A percentile compares a stretch with the other conserved stretches of the same genome.
phyloP scores from a whole-genome alignment of 2,329 filamentous ascomycete species.

The Lasiodiplodia sp. region DNA sequence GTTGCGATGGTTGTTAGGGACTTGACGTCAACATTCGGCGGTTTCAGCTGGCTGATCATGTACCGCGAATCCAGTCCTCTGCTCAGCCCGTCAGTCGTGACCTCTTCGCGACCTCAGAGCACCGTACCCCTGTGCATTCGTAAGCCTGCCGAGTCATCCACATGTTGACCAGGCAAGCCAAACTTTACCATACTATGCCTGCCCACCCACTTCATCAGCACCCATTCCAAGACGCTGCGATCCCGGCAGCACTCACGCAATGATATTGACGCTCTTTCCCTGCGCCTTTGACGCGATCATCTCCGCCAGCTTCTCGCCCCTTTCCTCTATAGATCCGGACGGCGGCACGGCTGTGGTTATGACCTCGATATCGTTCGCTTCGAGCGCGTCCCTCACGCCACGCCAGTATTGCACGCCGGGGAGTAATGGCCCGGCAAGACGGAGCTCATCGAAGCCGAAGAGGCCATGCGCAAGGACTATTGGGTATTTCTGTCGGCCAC shows the following conservation, averaged over 20 bases:
- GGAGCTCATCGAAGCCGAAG: slow-evolving; percentile 70
- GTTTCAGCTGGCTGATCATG: slow-evolving; percentile 67
- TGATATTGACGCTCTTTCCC: slow-evolving; percentile 69
- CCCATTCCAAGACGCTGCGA: background rate
- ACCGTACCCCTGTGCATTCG: slow-evolving; percentile 43
- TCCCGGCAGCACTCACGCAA: slow-evolving; percentile 57
- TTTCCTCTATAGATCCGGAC: slow-evolving; percentile 65
- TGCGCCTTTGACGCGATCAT: slow-evolving; percentile 61
- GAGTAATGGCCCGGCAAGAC: slow-evolving; percentile 59
- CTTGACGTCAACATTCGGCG: slow-evolving; percentile 76
- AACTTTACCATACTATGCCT: slow-evolving; percentile 63
- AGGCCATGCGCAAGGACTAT: slow-evolving; percentile 71
- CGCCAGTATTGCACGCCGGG: slow-evolving; percentile 71
- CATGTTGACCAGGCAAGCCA: background rate
- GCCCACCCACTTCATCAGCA: slow-evolving; percentile 30
- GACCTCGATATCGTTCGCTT: slow-evolving; percentile 65
- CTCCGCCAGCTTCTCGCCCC: slow-evolving; percentile 61
- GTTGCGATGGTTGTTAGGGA: slow-evolving; percentile 70
- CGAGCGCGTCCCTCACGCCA: slow-evolving; percentile 66
- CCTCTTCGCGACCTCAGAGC: background rate
- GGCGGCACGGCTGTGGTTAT: slow-evolving; percentile 67
- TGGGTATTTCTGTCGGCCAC: slow-evolving; percentile 55
- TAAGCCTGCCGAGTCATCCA: slow-evolving; percentile 34
- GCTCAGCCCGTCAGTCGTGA: slow-evolving; percentile 1
- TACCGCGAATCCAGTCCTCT: slow-evolving; percentile 70